Conservation (phyloP, 2,329 filamentous ascomycete species). For the Dothistroma pini region DNA sequence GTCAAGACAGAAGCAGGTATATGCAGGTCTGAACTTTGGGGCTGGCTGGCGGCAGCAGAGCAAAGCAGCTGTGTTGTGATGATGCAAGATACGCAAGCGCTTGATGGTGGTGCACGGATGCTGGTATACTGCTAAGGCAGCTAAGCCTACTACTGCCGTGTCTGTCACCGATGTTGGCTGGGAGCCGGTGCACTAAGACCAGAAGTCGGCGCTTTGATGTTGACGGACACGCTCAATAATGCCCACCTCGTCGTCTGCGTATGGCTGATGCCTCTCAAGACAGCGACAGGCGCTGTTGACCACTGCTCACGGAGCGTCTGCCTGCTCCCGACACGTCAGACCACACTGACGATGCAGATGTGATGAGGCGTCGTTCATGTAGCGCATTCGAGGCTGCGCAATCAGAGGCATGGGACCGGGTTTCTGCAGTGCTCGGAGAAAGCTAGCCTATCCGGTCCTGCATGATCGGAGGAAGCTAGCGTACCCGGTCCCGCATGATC, state of each 20-base stretch:
- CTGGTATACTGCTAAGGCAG: no score
- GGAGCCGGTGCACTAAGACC: no score
- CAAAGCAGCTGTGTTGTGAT: no score
- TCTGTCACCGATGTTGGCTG: no score
- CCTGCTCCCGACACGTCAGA: not conserved
- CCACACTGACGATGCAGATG: not conserved
- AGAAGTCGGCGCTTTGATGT: no score
- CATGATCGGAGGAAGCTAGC: not conserved
- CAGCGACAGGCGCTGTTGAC: no score
- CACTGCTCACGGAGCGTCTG: no score
- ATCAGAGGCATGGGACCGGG: not conserved
- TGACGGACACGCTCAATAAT: no score
- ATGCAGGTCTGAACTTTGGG: not conserved
- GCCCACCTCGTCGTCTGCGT: no score
- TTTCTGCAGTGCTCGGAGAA: not conserved
- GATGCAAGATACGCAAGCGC: no score
- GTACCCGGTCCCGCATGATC: not conserved
- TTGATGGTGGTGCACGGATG: no score
- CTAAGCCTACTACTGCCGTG: no score
- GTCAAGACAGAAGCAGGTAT: not conserved
- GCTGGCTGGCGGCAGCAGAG: not conserved
- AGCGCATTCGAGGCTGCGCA: not conserved
- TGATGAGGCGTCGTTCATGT: not conserved
- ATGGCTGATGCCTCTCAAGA: not conserved
- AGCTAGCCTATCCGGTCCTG: not conserved